These are phyloP conservation scores for Ascodesmis nigricans DNA, from an alignment of 495 filamentous ascomycete genomes.

Conservation along the genomic window DNA sequence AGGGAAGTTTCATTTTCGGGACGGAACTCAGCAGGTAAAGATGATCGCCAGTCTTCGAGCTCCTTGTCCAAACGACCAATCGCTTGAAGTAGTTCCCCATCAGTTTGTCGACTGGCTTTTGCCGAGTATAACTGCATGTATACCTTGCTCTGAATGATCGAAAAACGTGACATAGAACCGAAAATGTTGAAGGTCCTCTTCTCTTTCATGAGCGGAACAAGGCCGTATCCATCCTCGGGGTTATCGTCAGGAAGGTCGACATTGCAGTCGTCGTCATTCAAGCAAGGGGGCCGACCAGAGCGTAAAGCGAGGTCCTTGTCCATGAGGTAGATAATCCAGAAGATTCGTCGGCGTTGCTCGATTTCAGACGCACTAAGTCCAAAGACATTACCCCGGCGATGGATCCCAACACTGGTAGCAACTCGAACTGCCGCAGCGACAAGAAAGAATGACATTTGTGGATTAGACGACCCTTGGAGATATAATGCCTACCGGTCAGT, in stretches of 20 bases:
- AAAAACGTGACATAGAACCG: conserved; percentile 70
- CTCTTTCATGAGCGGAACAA: conserved; percentile 75
- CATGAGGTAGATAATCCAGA: conserved; percentile 93
- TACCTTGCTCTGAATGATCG: conserved; percentile 76
- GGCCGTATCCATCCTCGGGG: conserved; percentile 75
- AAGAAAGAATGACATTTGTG: conserved; percentile 82
- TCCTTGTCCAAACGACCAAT: conserved; percentile 90
- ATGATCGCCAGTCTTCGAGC: conserved; percentile 90
- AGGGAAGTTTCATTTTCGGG: conserved; percentile 89
- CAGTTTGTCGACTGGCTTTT: conserved; percentile 73
- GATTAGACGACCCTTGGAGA: conserved; percentile 89
- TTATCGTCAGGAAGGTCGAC: conserved; percentile 86
- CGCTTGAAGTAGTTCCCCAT: conserved; percentile 82
- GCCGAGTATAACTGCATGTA: conserved; percentile 89
- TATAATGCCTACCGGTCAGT: conserved; percentile 45
- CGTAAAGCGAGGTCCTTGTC: conserved; percentile 91
- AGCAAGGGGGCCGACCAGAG: conserved; percentile 75
- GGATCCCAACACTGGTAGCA: conserved; percentile 82
- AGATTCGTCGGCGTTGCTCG: conserved; percentile 88
- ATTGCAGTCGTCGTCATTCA: conserved; percentile 97
- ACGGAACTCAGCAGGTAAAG: conserved; percentile 77
- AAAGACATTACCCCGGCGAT: conserved; percentile 79
- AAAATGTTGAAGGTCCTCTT: conserved; percentile 88
- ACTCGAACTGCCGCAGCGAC: conserved; percentile 82
- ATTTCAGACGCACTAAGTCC: conserved; percentile 76